A percentile compares a stretch with the other conserved stretches of the same genome.
phyloP scores from a whole-genome alignment of 345 rosid genomes.

The Gossypium stocksii region DNA sequence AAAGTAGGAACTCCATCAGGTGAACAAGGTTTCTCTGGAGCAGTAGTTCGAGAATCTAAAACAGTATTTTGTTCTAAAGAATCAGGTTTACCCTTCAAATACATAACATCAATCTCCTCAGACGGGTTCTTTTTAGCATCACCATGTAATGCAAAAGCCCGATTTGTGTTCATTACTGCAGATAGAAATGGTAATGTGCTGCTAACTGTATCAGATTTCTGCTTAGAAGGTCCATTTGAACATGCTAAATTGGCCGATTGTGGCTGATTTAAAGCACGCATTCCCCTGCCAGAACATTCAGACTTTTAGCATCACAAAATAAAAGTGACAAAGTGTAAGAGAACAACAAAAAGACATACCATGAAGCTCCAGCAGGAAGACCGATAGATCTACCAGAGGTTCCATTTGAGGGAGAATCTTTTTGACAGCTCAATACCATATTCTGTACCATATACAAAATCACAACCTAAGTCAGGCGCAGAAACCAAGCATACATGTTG shows the following conservation, averaged over 20 bases:
- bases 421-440: slow-evolving; percentile 26
- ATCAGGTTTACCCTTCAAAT: slow-evolving; percentile 31
- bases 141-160: slow-evolving; percentile 29
- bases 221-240: slow-evolving; percentile 53
- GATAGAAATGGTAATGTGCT: slow-evolving; percentile 34
- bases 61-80: slow-evolving; percentile 26
- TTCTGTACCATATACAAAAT: slow-evolving; percentile 32
- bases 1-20: slow-evolving; percentile 28
- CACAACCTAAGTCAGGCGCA: neutral
- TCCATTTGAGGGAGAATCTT: slow-evolving; percentile 60
- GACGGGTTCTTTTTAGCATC: slow-evolving; percentile 32
- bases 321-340: neutral
- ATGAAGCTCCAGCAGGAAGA: slow-evolving; percentile 91
- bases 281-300: slow-evolving; percentile 46
- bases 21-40: slow-evolving; percentile 29
- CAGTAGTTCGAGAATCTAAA: slow-evolving; percentile 23
- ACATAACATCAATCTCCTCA: slow-evolving; percentile 27
- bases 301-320: slow-evolving; percentile 24
- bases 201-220: slow-evolving; percentile 37
- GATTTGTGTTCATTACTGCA: slow-evolving; percentile 39
- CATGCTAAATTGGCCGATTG: slow-evolving; percentile 28
- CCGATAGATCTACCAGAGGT: slow-evolving; percentile 44
- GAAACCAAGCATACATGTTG: neutral
- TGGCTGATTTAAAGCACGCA: slow-evolving; percentile 47
- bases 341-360: slow-evolving; percentile 39